Conservation (phyloP, 1,139 yeast genomes). For the Spathaspora sp. region DNA sequence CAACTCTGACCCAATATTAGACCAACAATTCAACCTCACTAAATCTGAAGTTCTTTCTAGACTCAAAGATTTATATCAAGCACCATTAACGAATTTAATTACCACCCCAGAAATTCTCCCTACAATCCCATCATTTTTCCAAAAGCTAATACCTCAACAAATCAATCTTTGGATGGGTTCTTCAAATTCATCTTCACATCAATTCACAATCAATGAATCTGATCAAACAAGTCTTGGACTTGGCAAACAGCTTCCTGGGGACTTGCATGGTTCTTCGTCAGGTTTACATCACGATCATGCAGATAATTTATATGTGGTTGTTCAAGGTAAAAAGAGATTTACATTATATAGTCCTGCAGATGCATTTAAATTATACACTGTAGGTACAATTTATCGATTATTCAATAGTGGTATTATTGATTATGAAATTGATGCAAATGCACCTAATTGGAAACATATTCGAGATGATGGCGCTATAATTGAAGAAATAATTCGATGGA, state of each 20-base stretch:
- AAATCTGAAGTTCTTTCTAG: slow-evolving; percentile 26
- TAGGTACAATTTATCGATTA: slow-evolving; percentile 53
- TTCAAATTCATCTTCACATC: slow-evolving; percentile 6
- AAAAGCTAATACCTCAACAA: slow-evolving; percentile 59
- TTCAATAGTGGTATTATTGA: slow-evolving; percentile 67
- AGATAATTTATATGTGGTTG: slow-evolving; percentile 63
- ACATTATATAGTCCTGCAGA: slow-evolving; percentile 64
- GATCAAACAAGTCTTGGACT: slow-evolving; percentile 23
- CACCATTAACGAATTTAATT: slow-evolving; percentile 54
- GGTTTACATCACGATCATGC: slow-evolving; percentile 85
- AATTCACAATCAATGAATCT: slow-evolving; percentile 11
- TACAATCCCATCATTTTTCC: slow-evolving; percentile 39
- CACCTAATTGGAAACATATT: slow-evolving; percentile 59
- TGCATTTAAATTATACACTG: slow-evolving; percentile 56
- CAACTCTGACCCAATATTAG: slow-evolving; percentile 19
- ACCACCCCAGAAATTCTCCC: slow-evolving; percentile 30
- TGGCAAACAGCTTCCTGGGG: slow-evolving; percentile 52
- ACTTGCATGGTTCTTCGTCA: slow-evolving; percentile 53
- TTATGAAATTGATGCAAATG: slow-evolving; percentile 49
- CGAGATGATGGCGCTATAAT: slow-evolving; percentile 63
- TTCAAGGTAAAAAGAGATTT: slow-evolving; percentile 63
- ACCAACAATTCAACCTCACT: slow-evolving; percentile 13
- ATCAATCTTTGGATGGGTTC: slow-evolving; percentile 72
- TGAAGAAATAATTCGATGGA: slow-evolving; percentile 45
- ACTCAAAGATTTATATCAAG: slow-evolving; percentile 53